phyloP scores from a whole-genome alignment of 768 basidiomycete genomes.

The Lactifluus echinatus region DNA sequence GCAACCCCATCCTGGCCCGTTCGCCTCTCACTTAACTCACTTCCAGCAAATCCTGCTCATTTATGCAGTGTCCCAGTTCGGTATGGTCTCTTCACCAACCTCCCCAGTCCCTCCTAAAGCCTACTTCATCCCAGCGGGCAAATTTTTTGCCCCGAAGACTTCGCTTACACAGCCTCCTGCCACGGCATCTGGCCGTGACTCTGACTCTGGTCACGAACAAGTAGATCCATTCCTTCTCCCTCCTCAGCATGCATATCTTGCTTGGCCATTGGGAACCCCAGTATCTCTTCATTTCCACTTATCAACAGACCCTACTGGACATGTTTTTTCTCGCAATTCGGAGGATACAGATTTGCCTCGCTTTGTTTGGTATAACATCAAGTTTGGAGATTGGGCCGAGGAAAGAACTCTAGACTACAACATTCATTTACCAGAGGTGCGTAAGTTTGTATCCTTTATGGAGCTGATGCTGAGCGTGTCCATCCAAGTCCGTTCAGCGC shows the following conservation, averaged over 20 bases:
- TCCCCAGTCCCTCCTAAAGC: neutral
- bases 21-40: neutral
- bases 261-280: conserved; percentile 52
- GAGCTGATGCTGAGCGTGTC: neutral
- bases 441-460: conserved; percentile 15
- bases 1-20: conserved; percentile 2
- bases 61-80: conserved; percentile 58
- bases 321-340: conserved; percentile 48
- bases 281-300: conserved; percentile 69
- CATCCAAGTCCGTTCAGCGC: conserved; percentile 55
- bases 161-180: conserved; percentile 25
- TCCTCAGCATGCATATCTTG: conserved; percentile 44
- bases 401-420: conserved; percentile 44
- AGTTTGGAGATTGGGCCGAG: conserved; percentile 70
- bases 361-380: conserved; percentile 71
- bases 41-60: conserved; percentile 59
- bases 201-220: conserved; percentile 20
- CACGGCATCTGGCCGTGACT: conserved; percentile 22
- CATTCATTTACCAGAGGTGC: conserved; percentile 61
- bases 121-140: conserved; percentile 33
- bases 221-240: conserved; percentile 43
- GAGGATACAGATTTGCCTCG: conserved; percentile 48
- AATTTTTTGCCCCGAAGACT: conserved; percentile 33
- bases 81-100: conserved; percentile 30
- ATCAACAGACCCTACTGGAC: conserved; percentile 53